Evolutionary conservation across 1,139 yeast species (phyloP).

Genomic region (Sugiyamaella neomexicana): DNA sequence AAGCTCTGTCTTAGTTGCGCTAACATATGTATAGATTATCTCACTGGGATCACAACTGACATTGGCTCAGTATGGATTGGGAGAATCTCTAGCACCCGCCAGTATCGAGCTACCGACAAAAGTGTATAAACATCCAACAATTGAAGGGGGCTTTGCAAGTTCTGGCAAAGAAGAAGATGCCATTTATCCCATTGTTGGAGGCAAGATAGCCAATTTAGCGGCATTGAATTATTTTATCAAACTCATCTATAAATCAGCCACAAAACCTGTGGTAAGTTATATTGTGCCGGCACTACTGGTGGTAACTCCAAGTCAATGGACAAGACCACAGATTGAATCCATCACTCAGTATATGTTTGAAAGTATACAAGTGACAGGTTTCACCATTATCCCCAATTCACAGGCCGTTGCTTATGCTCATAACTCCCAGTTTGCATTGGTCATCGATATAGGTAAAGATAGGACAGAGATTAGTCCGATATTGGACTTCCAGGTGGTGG

Average conservation of each 20-base stretch:
- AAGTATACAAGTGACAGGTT: conserved; percentile 67
- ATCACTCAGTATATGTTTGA: conserved; percentile 79
- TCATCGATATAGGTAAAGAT: conserved; percentile 78
- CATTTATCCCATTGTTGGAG: conserved; percentile 62
- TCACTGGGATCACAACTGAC: conserved; percentile 82
- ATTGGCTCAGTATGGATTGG: conserved; percentile 75
- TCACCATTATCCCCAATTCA: conserved; percentile 66
- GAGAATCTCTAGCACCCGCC: conserved; percentile 78
- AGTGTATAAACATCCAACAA: conserved; percentile 57
- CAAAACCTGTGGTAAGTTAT: conserved; percentile 37
- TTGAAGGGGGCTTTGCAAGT: conserved; percentile 44
- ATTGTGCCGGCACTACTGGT: conserved; percentile 54
- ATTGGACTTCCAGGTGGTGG: conserved; percentile 63
- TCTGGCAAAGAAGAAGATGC: conserved; percentile 46
- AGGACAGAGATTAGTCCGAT: conserved; percentile 78
- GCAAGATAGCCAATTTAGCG: conserved; percentile 62
- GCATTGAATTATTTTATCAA: conserved; percentile 73
- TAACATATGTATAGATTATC: conserved; percentile 47
- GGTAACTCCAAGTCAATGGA: conserved; percentile 68
- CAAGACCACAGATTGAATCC: conserved; percentile 62
- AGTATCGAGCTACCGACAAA: conserved; percentile 70
- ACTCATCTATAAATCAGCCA: conserved; percentile 54
- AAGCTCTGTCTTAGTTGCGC: too few species aligned
- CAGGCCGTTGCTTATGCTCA: conserved; percentile 76
- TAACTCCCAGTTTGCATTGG: conserved; percentile 59